Evolutionary conservation across 2,329 filamentous ascomycete species (phyloP), one percentile per base, ranked within the genome.

Genomic region (Orbilia ellipsospora): DNA sequence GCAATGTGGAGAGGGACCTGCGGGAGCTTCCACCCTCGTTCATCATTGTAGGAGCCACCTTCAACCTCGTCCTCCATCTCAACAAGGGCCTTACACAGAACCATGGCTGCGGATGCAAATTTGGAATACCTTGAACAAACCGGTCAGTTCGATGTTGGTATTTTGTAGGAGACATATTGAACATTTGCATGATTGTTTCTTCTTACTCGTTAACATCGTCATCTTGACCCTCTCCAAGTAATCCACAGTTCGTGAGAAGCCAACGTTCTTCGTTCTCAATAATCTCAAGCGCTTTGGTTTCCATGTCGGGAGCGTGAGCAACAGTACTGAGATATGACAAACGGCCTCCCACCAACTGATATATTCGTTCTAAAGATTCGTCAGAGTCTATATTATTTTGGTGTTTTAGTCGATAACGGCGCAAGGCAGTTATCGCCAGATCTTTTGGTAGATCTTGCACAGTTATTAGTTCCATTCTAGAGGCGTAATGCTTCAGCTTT

Each of bases 381-480:
- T 84, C 79, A 0, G 87, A 81, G 0, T 88, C 84, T 0, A 84
- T 81, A 80, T 97, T 89, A 18, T 85, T 83, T 79, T 90, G 92
- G 83, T 96, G 96, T 77, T 90, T 91, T 77, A 86, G 83, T n/a
- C 95, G 90, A 81, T 97, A 97, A 79, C 89, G 90, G 72, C 87
- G 85, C 28, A 99, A 85, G 0, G 95, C 94, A 23, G 85, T 84
- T 75, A 96, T 87, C 2, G 95, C 94, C 79, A 91, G 89, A 10
- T 85, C 82, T 81, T 94, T 97, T 61, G 91, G 88, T 5, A 99
- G 85, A 82, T 99, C 95, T 3, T 88, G 87, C 50, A 99, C 90
- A 7, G 93, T 89, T 44, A 96, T 90, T 3, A 99, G 91, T 80
- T 97, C 94, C 92, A 99, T 96, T 54, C 95, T 89, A 1, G 94